Percentiles rank a stretch among this genome's conserved stretches.
Evolutionary conservation across 2,329 filamentous ascomycete genomes (phyloP).

Genomic region (Verticillium tricorpus): DNA sequence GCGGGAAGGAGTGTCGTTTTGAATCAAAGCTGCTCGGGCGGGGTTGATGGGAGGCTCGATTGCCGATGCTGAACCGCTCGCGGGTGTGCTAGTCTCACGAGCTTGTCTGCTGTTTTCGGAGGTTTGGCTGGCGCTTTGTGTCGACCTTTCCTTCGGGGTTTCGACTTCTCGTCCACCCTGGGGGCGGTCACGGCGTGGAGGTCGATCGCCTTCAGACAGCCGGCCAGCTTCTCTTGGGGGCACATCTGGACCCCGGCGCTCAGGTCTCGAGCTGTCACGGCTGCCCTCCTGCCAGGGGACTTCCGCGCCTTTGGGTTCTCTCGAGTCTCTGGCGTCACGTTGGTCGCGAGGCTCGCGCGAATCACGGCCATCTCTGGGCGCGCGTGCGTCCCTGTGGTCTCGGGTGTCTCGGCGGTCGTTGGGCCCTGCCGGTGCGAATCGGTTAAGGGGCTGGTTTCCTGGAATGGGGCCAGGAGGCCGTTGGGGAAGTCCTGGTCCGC

Average conservation of each 20-base stretch:
- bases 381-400: constrained; percentile 25
- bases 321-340: constrained; percentile 27
- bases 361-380: constrained; percentile 31
- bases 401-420: constrained; percentile 16
- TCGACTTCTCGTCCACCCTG: background rate
- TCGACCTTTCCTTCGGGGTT: background rate
- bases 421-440: constrained; percentile 25
- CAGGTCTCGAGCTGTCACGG: constrained; percentile 34
- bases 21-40: constrained; percentile 47
- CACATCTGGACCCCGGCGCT: constrained; percentile 37
- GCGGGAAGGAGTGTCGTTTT: constrained; percentile 23
- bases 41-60: constrained; percentile 50
- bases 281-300: constrained; percentile 33
- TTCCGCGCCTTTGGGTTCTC: constrained; percentile 33
- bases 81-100: constrained; percentile 17
- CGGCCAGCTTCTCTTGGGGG: constrained; percentile 29
- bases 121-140: background rate
- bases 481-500: constrained; percentile 42
- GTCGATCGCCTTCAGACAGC: constrained; percentile 34
- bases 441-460: constrained; percentile 40
- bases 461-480: constrained; percentile 55
- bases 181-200: constrained; percentile 26
- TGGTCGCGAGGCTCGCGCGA: constrained; percentile 32
- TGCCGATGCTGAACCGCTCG: constrained; percentile 21
- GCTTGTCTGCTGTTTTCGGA: constrained; percentile 18